These are phyloP conservation scores for Fusarium floridanum DNA, from an alignment of 2,329 filamentous ascomycete species.

Conservation along the genomic window DNA sequence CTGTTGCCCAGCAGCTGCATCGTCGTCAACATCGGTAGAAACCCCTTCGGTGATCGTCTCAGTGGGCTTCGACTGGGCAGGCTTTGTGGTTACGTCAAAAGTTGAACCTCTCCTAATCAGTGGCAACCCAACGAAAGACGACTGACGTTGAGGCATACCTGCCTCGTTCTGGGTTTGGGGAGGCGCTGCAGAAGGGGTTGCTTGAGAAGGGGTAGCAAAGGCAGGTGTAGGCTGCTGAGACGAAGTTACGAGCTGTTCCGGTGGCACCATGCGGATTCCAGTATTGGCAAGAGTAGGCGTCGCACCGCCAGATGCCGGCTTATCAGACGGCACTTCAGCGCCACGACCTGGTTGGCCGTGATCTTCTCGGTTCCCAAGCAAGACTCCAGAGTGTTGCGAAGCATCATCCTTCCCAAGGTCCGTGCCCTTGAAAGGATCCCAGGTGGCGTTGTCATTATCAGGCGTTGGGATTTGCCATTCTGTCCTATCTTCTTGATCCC, in stretches of 20 bases:
- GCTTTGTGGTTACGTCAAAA: constrained; percentile 59
- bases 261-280: constrained; percentile 43
- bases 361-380: constrained; percentile 10
- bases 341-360: constrained; percentile 8
- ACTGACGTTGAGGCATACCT: constrained; percentile 55
- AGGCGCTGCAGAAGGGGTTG: neutral
- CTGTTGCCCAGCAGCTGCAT: constrained; percentile 29
- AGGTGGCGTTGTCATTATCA: constrained; percentile 33
- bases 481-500: constrained; percentile 31
- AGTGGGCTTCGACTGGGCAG: constrained; percentile 49
- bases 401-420: constrained; percentile 23
- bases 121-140: constrained; percentile 69
- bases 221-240: constrained; percentile 22
- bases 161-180: constrained; percentile 36
- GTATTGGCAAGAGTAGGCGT: constrained; percentile 25
- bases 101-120: constrained; percentile 70
- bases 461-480: constrained; percentile 42
- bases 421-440: constrained; percentile 41
- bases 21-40: constrained; percentile 50
- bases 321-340: constrained; percentile 17
- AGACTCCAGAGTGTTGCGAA: constrained; percentile 24
- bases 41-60: constrained; percentile 52
- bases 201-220: constrained; percentile 9
- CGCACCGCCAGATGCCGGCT: constrained; percentile 22
- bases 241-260: constrained; percentile 13